Evolutionary conservation across 208 protist species (phyloP), one percentile per base, ranked within the genome.

Genomic region (Trypanosoma melophagium): DNA sequence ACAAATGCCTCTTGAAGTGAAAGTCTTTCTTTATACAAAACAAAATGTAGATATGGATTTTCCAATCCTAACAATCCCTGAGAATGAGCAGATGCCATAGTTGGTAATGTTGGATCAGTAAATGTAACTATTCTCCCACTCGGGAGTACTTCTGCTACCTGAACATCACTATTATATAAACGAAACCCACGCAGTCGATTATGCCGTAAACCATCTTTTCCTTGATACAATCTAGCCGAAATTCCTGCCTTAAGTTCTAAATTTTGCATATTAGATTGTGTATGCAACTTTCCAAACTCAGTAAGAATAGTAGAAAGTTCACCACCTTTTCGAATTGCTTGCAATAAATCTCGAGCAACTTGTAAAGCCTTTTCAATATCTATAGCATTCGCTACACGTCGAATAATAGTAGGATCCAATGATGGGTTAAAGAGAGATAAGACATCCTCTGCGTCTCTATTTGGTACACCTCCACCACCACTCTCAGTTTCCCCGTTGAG

Each of bases 71-170:
- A 52, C 59, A 40, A 61, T 40, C 42, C 47, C 7, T 22, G 22
- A 47, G 13, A 44, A 31, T 19, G 1, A 25, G 40, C 12, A 35
- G n/a, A 16, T 28, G 52, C 19, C 8, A 24, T 54, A 51, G n/a
- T 55, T 40, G 76, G 76, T 9, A 80, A 60, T 31, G 80, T 89
- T 22, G 83, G 71, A 31, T 73, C 57, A 44, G 84, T 90, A 63
- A 93, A 80, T 24, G 74, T 78, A 16, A 93, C 82, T 47, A 93
- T 83, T 7, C 79, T 76, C 12, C 84, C 87, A 57, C 54, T 80
- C 9, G 76, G 75, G 66, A 90, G 79, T 60, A 93, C 80, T 65
- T 93, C 84, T 54, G 72, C 79, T 24, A 87, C 74, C 63, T 93
- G 87, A 17, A 89, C 42, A 73, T 93, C 87, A 53, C 81, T 87